Evolutionary conservation across 805 yeast species (phyloP).

Genomic region (Barnettozyma pratensis): DNA sequence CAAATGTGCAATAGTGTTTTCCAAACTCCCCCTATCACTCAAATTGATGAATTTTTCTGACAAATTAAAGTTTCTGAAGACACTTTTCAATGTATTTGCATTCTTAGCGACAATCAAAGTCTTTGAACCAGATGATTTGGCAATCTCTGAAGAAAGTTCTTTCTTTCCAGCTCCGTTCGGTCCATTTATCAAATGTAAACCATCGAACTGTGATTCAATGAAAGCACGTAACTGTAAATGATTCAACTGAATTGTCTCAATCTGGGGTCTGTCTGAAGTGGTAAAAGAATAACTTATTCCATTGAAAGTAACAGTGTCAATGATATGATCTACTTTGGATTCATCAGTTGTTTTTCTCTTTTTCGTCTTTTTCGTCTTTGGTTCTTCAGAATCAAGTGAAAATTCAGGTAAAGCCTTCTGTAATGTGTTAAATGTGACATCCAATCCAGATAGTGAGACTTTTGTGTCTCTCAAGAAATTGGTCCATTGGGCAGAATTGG

Average conservation of each 20-base stretch:
- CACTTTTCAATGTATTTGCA: neutral
- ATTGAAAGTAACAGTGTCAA: neutral
- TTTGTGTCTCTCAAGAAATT: neutral
- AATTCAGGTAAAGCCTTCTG: neutral
- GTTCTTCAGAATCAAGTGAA: neutral
- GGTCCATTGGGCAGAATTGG: conserved; percentile 2
- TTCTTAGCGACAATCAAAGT: conserved; percentile 12
- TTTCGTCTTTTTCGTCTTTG: conserved; percentile 8
- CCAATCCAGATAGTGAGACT: neutral
- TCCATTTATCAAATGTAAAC: conserved; percentile 42
- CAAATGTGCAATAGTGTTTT: neutral
- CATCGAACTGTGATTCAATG: conserved; percentile 27
- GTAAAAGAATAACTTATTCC: neutral
- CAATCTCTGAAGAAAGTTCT: conserved; percentile 21
- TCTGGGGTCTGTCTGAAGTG: neutral
- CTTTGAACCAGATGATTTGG: conserved; percentile 19
- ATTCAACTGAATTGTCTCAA: neutral
- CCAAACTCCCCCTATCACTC: neutral
- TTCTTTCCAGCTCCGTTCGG: conserved; percentile 54
- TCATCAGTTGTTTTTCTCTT: conserved; percentile 7
- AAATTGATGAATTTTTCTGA: conserved; percentile 4
- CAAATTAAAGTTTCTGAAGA: neutral
- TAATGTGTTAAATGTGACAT: neutral
- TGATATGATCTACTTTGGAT: neutral
- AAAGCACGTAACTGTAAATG: conserved; percentile 14